Evolutionary conservation across 441 rosid species (phyloP), one percentile per base, ranked within the genome.

Genomic region (Erodium chrysanthum): DNA sequence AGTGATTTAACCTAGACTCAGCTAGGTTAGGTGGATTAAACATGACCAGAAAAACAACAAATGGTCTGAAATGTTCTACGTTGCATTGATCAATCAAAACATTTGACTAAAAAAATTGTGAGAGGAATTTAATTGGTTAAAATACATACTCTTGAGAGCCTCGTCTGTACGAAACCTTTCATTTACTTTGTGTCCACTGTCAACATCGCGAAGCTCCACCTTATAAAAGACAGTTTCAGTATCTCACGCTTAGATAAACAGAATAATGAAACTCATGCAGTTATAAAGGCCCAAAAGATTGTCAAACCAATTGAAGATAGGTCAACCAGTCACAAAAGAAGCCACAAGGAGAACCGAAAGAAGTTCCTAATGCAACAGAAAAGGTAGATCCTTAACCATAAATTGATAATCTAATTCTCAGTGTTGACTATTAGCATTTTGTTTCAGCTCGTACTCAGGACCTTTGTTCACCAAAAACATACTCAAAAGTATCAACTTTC

Each of bases 121-220:
- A 44, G 54, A 71, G 12, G 66, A 59, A 52, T 33, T 6, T 62
- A 64, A 60, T 11, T 5, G 70, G 68, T 71, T 61, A 72, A 27
- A 66, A 65, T 69, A 40, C 86, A 67, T 93, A 91, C 97, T 93
- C 80, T 89, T 96, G 78, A 93, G 79, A 52, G 96, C 73, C 79
- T 93, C 98, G 75, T 91, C 93, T 7, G 96, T 65, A 71, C 90
- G 91, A 79, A 89, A 93, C 66, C 98, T 90, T 37, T 87, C 74
- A 84, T 81, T 93, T 73, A 85, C 80, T 78, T 89, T 93, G 78
- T 78, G 88, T 77, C 97, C 96, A 61, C 70, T 84, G 81, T 91
- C 96, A 74, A 93, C 81, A 77, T 88, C 94, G 20, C 98, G 96
- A 80, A 89, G 91, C 89, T 93, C 96, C 71, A 91, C 68, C 98